These are phyloP conservation scores for Macrotyloma uniflorum DNA, from an alignment of 306 rosid species.

Conservation along the genomic window DNA sequence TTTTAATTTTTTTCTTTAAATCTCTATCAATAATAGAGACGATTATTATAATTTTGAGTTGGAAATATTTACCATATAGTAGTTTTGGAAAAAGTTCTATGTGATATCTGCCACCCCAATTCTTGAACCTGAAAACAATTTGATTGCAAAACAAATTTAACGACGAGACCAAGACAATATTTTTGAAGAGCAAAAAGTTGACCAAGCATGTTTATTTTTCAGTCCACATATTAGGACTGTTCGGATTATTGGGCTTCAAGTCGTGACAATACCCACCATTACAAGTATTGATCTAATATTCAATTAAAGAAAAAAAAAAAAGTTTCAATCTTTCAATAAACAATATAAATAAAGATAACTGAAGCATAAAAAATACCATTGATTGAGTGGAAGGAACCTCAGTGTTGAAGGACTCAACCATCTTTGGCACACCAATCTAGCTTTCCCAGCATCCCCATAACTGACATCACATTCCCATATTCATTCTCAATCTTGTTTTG, in stretches of 20 bases:
- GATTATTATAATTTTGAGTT: not conserved
- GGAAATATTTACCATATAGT: constrained; percentile 51
- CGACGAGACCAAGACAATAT: not conserved
- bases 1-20: too few species aligned
- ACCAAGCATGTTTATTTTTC: constrained; percentile 37
- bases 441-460: too few species aligned
- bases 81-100: constrained; percentile 57
- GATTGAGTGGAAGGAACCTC: too few species aligned
- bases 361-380: too few species aligned
- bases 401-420: too few species aligned
- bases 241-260: constrained; percentile 52
- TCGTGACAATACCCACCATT: constrained; percentile 65
- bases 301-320: too few species aligned
- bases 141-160: not conserved
- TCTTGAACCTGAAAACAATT: constrained; percentile 48
- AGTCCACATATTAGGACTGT: constrained; percentile 68
- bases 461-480: too few species aligned
- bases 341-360: too few species aligned
- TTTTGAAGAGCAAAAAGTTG: not conserved
- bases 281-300: constrained; percentile 57
- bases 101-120: constrained; percentile 64
- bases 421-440: too few species aligned
- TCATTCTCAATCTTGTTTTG: too few species aligned
- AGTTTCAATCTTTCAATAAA: too few species aligned
- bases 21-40: too few species aligned